Base-by-base conservation (phyloP, 352 stramenopile genomes). In the Albugo laibachii region DNA sequence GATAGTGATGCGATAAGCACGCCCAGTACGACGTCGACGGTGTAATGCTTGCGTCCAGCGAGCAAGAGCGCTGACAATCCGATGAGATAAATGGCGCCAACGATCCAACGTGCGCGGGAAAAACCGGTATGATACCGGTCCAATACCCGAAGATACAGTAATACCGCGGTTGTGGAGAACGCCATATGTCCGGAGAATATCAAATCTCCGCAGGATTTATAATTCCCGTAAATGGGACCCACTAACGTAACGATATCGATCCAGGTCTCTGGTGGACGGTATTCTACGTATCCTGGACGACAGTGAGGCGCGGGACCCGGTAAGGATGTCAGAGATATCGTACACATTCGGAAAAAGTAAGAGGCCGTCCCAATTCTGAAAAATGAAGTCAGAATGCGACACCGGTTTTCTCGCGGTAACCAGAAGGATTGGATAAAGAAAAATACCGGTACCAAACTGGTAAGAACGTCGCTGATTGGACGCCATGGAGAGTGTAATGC, bases 181-280 rank as follows among this genome's bases (percentile, higher is more conserved):
- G 66, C 66, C 63, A 80, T 77, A 58, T 84, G 71, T 8, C 71
- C 71, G 41, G 71, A 84, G 50, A 84, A 84, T 27, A 84, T 74
- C 20, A 84, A 63, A 52, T 84, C 72, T 13, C 72, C 72, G 47
- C 72, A 84, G 27, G 72, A 82, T 50, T 75, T 82, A 65, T 77
- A 74, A 50, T 78, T 74, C 46, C 68, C 68, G 59, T 80, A 80
- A 48, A 80, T 78, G 3, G 68, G 68, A 8, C 68, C 68, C n/a
- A 80, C 63, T 48, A 65, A 62, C 36, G 70, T 83, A 48, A 80
- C 61, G 34, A 85, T 76, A 49, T 85, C 73, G 52, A 80, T 74
- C 68, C 70, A 85, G 10, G 52, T 75, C 14, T 57, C 57, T 4
- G 73, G 73, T 41, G 73, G 70, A 41, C 66, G 62, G 56, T 82